These are phyloP conservation scores for Coemansia sp. DNA, from an alignment of 192 early-diverging fungal species.

Conservation along the genomic window DNA sequence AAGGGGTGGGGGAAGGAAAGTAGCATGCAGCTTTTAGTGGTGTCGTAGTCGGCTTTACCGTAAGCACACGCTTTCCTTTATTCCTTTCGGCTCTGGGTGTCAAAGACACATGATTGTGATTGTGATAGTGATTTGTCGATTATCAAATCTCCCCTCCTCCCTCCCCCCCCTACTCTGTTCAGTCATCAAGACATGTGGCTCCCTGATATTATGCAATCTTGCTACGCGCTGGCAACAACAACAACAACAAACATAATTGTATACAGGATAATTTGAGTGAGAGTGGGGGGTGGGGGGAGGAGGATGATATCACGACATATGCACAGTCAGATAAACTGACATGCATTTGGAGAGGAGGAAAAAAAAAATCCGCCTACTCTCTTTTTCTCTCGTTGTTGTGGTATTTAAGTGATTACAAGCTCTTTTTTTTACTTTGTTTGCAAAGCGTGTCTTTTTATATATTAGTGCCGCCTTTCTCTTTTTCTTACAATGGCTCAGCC, in stretches of 20 bases:
- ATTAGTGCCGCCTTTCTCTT: neutral
- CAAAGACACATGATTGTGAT: too few relatives aligned
- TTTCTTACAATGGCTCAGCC: neutral
- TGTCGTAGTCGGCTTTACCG: neutral
- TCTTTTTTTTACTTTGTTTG: neutral
- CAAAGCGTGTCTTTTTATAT: neutral
- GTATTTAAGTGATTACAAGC: neutral
- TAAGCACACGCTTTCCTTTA: neutral
- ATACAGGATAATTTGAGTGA: slow-evolving; percentile 6
- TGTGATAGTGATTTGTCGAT: too few relatives aligned
- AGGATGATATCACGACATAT: neutral
- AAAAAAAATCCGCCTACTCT: neutral
- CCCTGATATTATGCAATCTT: neutral
- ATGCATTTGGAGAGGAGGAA: neutral
- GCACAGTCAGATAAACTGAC: slow-evolving; percentile 6
- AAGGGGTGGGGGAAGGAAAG: neutral
- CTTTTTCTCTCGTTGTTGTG: neutral
- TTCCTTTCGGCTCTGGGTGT: too few relatives aligned
- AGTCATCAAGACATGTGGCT: neutral
- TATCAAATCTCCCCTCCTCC: too few relatives aligned
- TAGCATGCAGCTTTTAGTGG: neutral
- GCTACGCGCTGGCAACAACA: too few relatives aligned
- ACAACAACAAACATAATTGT: neutral
- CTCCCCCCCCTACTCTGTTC: neutral
- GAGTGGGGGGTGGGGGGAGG: neutral